These are phyloP conservation scores for Penicillium polonicum DNA, from an alignment of 2,329 filamentous ascomycete species.

Conservation along the genomic window DNA sequence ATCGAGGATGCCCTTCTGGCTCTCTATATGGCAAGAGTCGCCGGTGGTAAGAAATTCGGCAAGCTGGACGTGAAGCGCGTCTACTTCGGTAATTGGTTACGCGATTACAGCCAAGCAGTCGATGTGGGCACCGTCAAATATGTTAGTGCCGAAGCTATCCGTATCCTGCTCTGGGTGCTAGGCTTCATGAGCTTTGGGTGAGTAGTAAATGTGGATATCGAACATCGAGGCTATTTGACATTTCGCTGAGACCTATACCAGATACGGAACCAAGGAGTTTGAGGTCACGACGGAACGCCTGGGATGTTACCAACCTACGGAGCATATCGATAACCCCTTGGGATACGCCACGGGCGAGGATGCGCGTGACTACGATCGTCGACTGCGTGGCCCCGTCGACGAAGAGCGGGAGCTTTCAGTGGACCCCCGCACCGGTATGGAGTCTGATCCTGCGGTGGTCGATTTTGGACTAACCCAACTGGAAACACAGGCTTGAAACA, in stretches of 20 bases:
- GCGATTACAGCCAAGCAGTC: constrained; percentile 90
- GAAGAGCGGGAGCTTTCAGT: constrained; percentile 75
- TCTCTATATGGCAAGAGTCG: constrained; percentile 63
- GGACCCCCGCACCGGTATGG: constrained; percentile 65
- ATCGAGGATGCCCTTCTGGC: constrained; percentile 87
- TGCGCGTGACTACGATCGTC: constrained; percentile 75
- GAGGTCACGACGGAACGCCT: constrained; percentile 77
- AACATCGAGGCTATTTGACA: no score
- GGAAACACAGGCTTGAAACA: constrained; percentile 68
- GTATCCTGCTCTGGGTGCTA: constrained; percentile 82
- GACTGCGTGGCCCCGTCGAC: constrained; percentile 78
- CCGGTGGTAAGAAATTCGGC: constrained; percentile 76
- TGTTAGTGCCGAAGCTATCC: constrained; percentile 86
- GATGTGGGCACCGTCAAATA: constrained; percentile 90
- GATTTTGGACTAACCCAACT: background rate
- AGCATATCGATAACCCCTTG: constrained; percentile 77
- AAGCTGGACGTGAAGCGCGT: constrained; percentile 85
- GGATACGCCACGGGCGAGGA: constrained; percentile 88
- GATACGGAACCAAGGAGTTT: constrained; percentile 72
- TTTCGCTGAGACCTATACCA: constrained; percentile 8
- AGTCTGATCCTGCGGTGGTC: background rate
- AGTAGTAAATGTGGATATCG: constrained; percentile 1
- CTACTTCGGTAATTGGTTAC: constrained; percentile 95
- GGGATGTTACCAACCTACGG: constrained; percentile 77
- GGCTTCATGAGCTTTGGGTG: constrained; percentile 88